Conservation (phyloP, 257 asterid genomes). For the Petunia secreta region DNA sequence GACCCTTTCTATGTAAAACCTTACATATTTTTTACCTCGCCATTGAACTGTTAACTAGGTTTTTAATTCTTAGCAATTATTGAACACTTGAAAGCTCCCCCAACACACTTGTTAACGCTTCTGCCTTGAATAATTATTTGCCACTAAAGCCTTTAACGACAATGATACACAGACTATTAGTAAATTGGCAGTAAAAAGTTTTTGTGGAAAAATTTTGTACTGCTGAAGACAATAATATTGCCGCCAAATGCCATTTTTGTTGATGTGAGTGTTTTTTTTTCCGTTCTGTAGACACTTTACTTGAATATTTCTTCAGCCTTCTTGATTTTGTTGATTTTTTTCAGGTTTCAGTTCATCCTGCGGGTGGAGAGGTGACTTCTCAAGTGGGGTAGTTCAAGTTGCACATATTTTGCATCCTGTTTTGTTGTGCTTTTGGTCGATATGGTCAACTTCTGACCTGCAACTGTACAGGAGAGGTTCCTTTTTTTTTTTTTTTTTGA, state of each 20-base stretch:
- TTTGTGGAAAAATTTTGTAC: too few species aligned
- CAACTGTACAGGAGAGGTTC: conserved; percentile 37
- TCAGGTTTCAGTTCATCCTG: neutral
- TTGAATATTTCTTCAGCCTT: neutral
- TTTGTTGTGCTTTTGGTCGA: neutral
- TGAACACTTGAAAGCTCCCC: neutral
- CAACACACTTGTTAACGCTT: too few species aligned
- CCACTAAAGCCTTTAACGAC: too few species aligned
- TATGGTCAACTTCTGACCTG: conserved; percentile 28
- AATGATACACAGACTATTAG: too few species aligned
- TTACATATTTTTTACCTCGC: neutral
- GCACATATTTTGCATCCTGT: conserved; percentile 11
- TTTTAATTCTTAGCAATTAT: neutral
- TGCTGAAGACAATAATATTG: too few species aligned
- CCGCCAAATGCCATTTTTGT: too few species aligned
- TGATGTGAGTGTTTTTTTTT: too few species aligned
- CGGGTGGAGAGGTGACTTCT: neutral
- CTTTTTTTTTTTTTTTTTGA: neutral
- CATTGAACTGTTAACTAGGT: neutral
- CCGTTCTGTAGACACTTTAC: too few species aligned
- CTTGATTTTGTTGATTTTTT: conserved; percentile 3
- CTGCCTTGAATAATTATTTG: too few species aligned
- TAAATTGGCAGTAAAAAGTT: too few species aligned
- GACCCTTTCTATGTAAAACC: neutral
- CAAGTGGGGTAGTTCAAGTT: neutral